Conservation (phyloP, 495 filamentous ascomycete genomes). For the Chaetomium cochliodes region DNA sequence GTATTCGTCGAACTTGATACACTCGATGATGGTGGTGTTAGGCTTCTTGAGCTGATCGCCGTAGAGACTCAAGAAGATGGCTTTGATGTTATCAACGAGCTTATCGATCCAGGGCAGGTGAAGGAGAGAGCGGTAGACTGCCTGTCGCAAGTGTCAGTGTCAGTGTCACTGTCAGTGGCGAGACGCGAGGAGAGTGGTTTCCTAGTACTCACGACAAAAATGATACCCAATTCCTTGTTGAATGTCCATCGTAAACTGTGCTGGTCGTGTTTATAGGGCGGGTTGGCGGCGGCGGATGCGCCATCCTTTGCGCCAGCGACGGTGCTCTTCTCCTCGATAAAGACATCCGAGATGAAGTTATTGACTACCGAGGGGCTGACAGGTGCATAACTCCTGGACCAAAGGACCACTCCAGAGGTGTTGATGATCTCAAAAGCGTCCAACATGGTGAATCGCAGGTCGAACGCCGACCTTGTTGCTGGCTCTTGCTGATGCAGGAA, state of each 20-base stretch:
- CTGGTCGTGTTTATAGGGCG: constrained; percentile 83
- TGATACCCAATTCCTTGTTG: constrained; percentile 85
- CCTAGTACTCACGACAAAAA: constrained; percentile 82
- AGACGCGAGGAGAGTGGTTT: not conserved
- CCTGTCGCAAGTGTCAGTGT: constrained; percentile 55
- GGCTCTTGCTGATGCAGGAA: not conserved
- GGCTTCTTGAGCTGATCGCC: constrained; percentile 80
- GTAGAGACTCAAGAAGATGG: constrained; percentile 85
- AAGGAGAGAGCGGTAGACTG: constrained; percentile 91
- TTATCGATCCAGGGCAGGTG: constrained; percentile 97
- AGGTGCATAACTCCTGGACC: constrained; percentile 83
- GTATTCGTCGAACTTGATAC: constrained; percentile 80
- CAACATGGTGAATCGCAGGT: constrained; percentile 59
- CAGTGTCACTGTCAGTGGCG: too few species aligned
- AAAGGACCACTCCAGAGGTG: constrained; percentile 93
- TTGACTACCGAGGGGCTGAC: constrained; percentile 83
- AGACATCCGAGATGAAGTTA: constrained; percentile 90
- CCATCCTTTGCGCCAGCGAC: constrained; percentile 58
- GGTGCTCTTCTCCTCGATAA: constrained; percentile 85
- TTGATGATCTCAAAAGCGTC: constrained; percentile 95
- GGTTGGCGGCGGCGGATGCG: constrained; percentile 57
- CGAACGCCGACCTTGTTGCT: not conserved
- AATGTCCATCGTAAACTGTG: constrained; percentile 94
- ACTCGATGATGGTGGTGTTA: constrained; percentile 71
- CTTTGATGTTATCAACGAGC: constrained; percentile 88